Conservation (phyloP, 192 early-diverging fungal species). For the Podila clonocystis region DNA sequence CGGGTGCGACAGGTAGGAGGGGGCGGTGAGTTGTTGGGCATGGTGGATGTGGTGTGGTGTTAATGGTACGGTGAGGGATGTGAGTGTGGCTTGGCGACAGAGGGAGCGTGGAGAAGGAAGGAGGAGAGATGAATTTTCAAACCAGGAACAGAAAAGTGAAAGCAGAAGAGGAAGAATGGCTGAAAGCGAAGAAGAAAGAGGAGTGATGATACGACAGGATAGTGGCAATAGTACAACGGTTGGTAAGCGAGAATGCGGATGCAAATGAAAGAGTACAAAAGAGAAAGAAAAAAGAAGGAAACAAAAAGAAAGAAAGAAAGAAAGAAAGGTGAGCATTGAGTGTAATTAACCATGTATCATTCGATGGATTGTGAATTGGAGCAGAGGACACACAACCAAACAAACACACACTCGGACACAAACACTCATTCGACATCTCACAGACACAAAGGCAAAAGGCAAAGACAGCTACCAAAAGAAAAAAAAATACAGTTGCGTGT, state of each 20-base stretch:
- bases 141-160: conserved; percentile 8
- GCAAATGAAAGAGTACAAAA: too few species aligned
- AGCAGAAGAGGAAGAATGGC: not conserved
- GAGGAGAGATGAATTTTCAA: not conserved
- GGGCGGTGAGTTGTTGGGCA: not conserved
- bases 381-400: too few species aligned
- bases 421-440: too few species aligned
- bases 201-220: not conserved
- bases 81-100: too few species aligned
- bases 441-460: too few species aligned
- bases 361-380: too few species aligned
- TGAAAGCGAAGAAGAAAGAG: not conserved
- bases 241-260: not conserved
- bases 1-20: conserved; percentile 18
- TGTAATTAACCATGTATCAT: too few species aligned
- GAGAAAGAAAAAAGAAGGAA: not conserved
- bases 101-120: not conserved
- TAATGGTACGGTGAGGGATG: not conserved
- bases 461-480: too few species aligned
- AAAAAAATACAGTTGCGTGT: too few species aligned
- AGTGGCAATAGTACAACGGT: too few species aligned
- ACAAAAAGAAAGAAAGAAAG: not conserved
- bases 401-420: too few species aligned
- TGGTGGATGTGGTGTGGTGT: not conserved
- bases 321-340: not conserved